phyloP scores from a whole-genome alignment of 2,329 filamentous ascomycete genomes.

The Ophiosphaerella herpotricha region DNA sequence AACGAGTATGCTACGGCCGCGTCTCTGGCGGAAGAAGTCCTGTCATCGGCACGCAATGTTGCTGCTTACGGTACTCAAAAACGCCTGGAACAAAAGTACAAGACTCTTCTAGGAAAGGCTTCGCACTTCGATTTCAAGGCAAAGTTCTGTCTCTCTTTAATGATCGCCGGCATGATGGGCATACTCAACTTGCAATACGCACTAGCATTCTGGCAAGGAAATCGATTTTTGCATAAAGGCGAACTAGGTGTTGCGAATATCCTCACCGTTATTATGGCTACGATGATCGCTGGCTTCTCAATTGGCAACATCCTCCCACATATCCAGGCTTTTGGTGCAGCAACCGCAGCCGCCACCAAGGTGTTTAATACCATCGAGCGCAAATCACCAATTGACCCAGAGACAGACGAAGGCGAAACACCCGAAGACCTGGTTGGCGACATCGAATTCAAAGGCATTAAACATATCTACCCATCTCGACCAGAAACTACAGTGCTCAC shows the following conservation, averaged over 20 bases:
- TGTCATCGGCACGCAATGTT: constrained; percentile 90
- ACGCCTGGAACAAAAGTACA: constrained; percentile 85
- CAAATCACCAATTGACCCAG: constrained; percentile 79
- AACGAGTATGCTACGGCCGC: constrained; percentile 82
- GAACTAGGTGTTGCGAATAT: constrained; percentile 71
- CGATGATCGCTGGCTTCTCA: constrained; percentile 92
- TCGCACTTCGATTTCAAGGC: constrained; percentile 76
- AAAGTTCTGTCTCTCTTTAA: constrained; percentile 72
- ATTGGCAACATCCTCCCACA: constrained; percentile 75
- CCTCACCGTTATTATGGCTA: constrained; percentile 83
- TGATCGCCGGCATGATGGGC: constrained; percentile 83
- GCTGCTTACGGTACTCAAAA: constrained; percentile 93
- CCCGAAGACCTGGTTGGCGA: constrained; percentile 75
- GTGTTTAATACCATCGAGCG: constrained; percentile 95
- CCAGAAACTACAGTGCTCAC: constrained; percentile 90
- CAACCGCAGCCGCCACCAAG: constrained; percentile 82
- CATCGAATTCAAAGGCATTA: constrained; percentile 80
- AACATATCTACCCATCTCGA: constrained; percentile 92
- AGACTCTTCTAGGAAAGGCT: constrained; percentile 72
- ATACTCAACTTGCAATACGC: constrained; percentile 76
- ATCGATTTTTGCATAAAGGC: constrained; percentile 59
- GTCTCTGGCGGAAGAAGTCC: constrained; percentile 88
- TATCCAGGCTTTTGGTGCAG: constrained; percentile 81
- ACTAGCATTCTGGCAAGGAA: constrained; percentile 54
- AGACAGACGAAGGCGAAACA: constrained; percentile 70